phyloP scores from a whole-genome alignment of 2,329 filamentous ascomycete species.

The Malbranchea zuffiana region DNA sequence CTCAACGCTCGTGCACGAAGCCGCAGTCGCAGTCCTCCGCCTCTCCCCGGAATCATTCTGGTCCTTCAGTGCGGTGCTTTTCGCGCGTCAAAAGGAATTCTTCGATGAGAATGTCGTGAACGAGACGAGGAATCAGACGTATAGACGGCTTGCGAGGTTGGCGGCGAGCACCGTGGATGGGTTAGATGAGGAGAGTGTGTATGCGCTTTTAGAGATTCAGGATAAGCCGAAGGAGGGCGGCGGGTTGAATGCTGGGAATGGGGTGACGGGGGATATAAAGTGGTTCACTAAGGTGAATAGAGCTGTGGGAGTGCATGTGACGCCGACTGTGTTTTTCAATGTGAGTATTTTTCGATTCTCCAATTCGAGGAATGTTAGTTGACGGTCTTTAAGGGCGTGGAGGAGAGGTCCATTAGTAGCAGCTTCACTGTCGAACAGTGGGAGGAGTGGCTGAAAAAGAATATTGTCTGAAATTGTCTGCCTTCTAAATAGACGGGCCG shows the following conservation, averaged over 20 bases:
- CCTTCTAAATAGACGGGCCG: slow-evolving; percentile 1
- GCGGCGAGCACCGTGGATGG: slow-evolving; percentile 48
- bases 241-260: slow-evolving; percentile 65
- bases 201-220: slow-evolving; percentile 55
- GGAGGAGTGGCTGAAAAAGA: slow-evolving; percentile 68
- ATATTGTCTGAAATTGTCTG: slow-evolving; percentile 41
- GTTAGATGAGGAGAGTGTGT: slow-evolving; percentile 59
- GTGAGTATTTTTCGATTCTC: slow-evolving; percentile 35
- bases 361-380: neutral
- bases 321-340: slow-evolving; percentile 80
- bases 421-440: slow-evolving; percentile 71
- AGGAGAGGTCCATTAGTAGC: slow-evolving; percentile 67
- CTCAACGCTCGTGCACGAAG: slow-evolving; percentile 61
- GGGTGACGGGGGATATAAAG: slow-evolving; percentile 76
- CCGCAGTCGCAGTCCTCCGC: slow-evolving; percentile 66
- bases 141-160: slow-evolving; percentile 65
- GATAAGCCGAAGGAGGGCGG: slow-evolving; percentile 58
- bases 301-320: slow-evolving; percentile 75
- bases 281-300: slow-evolving; percentile 67
- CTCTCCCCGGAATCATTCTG: slow-evolving; percentile 64
- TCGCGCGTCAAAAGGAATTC: slow-evolving; percentile 59
- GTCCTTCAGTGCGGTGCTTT: slow-evolving; percentile 61
- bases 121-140: slow-evolving; percentile 76
- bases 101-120: slow-evolving; percentile 78
- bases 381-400: slow-evolving; percentile 43